Evolutionary conservation across 2,329 filamentous ascomycete genomes (phyloP).

Genomic region (Chaetomium sp.): DNA sequence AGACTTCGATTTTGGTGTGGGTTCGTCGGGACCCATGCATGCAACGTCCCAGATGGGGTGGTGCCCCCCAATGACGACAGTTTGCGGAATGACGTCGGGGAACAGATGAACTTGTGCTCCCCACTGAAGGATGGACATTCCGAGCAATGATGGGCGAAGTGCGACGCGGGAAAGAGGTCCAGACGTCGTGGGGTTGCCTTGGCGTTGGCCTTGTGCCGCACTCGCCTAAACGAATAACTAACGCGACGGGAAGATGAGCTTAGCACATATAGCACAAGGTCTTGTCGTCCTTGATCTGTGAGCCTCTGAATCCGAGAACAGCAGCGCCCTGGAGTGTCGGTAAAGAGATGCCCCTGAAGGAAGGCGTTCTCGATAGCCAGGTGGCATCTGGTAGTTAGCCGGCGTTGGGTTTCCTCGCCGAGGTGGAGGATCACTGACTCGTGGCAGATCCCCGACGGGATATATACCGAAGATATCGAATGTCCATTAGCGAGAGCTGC

Average conservation of each 20-base stretch:
- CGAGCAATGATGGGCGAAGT: not conserved
- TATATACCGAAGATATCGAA: not conserved
- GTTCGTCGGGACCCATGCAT: conserved; percentile 28
- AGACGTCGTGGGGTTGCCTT: conserved; percentile 7
- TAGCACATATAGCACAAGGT: no score
- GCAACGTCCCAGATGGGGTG: not conserved
- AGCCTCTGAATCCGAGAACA: no score
- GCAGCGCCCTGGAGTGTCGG: no score
- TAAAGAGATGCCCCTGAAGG: no score
- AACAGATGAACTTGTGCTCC: conserved; percentile 27
- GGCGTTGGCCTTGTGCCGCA: not conserved
- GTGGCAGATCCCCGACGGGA: no score
- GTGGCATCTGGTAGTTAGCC: no score
- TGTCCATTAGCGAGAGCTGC: no score
- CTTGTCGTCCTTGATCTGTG: no score
- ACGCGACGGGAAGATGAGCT: no score
- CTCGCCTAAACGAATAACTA: conserved; percentile 5
- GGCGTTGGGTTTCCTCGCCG: no score
- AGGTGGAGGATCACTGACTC: no score
- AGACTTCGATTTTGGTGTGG: conserved; percentile 5
- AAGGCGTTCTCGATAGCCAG: no score
- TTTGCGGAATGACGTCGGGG: conserved; percentile 37
- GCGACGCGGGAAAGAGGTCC: not conserved
- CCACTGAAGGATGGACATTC: conserved; percentile 3
- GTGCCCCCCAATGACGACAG: conserved; percentile 34